Conservation (phyloP, 805 yeast genomes). For the Metschnikowia santaceciliae region DNA sequence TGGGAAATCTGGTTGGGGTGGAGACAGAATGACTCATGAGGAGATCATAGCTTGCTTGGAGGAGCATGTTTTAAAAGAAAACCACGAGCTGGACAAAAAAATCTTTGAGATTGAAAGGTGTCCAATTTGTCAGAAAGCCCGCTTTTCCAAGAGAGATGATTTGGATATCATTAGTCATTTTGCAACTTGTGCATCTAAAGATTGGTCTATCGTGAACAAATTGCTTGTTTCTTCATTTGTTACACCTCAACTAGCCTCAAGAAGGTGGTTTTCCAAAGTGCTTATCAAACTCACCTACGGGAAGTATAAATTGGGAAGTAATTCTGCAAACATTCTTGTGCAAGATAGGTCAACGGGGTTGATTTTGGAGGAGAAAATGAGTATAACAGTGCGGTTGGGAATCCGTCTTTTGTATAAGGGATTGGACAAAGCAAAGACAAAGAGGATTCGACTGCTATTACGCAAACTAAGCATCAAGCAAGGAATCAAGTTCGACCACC, state of each 20-base stretch:
- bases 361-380: constrained; percentile 90
- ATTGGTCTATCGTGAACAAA: constrained; percentile 66
- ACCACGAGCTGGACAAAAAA: constrained; percentile 25
- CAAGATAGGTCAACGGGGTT: constrained; percentile 89
- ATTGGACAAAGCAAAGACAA: constrained; percentile 55
- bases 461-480: constrained; percentile 69
- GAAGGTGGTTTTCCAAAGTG: constrained; percentile 83
- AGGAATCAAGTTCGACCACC: constrained; percentile 77
- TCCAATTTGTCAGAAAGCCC: constrained; percentile 71
- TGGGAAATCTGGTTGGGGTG: constrained; percentile 49
- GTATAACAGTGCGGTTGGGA: constrained; percentile 82
- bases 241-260: constrained; percentile 75
- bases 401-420: constrained; percentile 81
- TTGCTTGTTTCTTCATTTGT: constrained; percentile 65
- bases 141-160: constrained; percentile 51
- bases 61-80: constrained; percentile 25
- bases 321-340: constrained; percentile 90
- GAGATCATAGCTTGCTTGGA: constrained; percentile 49
- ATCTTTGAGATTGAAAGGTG: constrained; percentile 65
- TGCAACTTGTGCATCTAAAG: constrained; percentile 78
- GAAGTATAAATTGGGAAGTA: constrained; percentile 72
- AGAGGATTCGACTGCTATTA: constrained; percentile 56
- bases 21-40: constrained; percentile 43
- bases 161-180: constrained; percentile 79
- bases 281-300: constrained; percentile 86